Base-by-base conservation (phyloP, 805 yeast genomes). In the Myxozyma lipomycoides region DNA sequence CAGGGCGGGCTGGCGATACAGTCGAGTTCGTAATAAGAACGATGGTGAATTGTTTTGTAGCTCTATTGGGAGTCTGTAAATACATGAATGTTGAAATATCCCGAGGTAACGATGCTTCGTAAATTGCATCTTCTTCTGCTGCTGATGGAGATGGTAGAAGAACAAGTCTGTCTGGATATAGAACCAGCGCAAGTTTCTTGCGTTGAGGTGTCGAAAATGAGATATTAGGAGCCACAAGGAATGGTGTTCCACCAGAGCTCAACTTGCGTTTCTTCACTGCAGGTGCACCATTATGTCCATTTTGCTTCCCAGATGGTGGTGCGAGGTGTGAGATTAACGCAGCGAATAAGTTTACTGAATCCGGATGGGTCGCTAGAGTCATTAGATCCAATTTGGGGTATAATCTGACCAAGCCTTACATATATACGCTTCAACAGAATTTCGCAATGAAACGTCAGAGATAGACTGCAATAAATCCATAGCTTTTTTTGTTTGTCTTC, bases 121-220 rank as follows among this genome's bases (percentile, higher is more conserved):
- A n/a, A 19, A 21, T 37, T 22, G 45, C 44, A 17, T 43, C 46
- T 23, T 21, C 43, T 19, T 19, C 17, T 5, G 37, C 17, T 17
- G 44, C 26, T 9, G 46, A 12, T 15, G 23, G 19, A 17, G 25
- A 15, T 2, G 53, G 51, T n/a, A 52, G 43, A 15, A 48, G 43
- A 2, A 42, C 12, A 22, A 48, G 15, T 18, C 40, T 47, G 38
- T 55, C 56, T 15, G 36, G n/a, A 37, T 35, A 46, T 22, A 58
- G 21, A 2, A 45, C 48, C 6, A 59, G 23, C 4, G 62, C 30
- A 35, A 47, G 46, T 45, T 59, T 59, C 46, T 58, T 58, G 40
- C 62, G 60, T 36, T 43, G 52, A 4, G 62, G 62, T 18, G 49
- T 49, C 23, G 57, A 44, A 24, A 59, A 55, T 10, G 62, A 58